Conservation (phyloP, 1,139 yeast species). For the Blastobotrys elegans region DNA sequence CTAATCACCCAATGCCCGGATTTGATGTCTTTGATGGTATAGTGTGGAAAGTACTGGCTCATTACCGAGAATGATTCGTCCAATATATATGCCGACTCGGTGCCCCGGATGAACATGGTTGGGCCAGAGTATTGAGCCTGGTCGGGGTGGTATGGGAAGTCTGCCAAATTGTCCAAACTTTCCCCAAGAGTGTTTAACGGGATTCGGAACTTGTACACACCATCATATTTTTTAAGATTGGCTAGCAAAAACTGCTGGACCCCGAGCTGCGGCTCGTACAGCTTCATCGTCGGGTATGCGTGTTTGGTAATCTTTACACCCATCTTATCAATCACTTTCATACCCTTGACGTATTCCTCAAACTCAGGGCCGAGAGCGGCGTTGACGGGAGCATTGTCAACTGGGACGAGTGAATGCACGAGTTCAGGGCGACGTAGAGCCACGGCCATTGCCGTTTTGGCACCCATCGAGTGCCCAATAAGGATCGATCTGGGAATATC, state of each 20-base stretch:
- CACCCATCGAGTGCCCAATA: conserved; percentile 97
- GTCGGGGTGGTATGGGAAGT: conserved; percentile 68
- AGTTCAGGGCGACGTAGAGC: conserved; percentile 65
- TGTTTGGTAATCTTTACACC: conserved; percentile 52
- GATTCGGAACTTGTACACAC: conserved; percentile 43
- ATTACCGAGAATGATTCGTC: conserved; percentile 77
- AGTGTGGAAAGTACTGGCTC: conserved; percentile 74
- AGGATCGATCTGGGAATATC: conserved; percentile 52
- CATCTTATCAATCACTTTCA: conserved; percentile 45
- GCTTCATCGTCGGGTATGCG: conserved; percentile 59
- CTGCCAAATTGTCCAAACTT: conserved; percentile 57
- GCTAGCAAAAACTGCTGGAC: conserved; percentile 79
- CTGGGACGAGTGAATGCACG: conserved; percentile 62
- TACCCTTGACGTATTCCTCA: conserved; percentile 58
- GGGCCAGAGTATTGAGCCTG: conserved; percentile 64
- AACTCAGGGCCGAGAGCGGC: conserved; percentile 56
- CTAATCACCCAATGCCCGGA: conserved; percentile 75
- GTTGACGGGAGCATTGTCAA: conserved; percentile 86
- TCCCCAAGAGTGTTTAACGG: conserved; percentile 68
- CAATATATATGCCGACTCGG: conserved; percentile 68
- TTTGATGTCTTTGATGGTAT: conserved; percentile 66
- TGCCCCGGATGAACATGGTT: conserved; percentile 72
- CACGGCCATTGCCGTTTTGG: conserved; percentile 87
- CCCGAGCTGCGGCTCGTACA: conserved; percentile 54
- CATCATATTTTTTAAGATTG: conserved; percentile 47